Base-by-base conservation (phyloP, 495 filamentous ascomycete genomes). In the Penicillium cataractarum region DNA sequence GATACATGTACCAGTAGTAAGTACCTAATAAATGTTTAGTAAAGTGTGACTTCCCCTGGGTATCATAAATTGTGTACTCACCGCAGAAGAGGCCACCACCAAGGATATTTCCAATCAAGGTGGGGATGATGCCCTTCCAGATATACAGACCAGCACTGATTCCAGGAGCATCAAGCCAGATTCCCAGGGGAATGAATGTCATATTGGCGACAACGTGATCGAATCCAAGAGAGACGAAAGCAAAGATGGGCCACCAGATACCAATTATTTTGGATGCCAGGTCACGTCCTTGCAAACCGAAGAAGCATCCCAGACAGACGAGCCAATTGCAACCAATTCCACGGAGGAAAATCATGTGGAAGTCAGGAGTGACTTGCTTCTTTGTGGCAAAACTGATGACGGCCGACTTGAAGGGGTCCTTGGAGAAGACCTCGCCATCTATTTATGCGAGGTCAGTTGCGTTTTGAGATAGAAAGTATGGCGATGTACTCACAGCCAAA, bases 121-220 rank as follows among this genome's bases (percentile, higher is more conserved):
- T 77, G 1, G 87, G 87, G 53, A 89, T 86, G 49, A 87, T 83
- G 22, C 80, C 82, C 65, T 89, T 87, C 85, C 84, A 89, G 66
- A 88, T 87, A 54, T 89, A 88, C 51, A 87, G 69, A 1, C 79
- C 77, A 8, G 84, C 77, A 1, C 74, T 76, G 26, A 89, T 74
- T 0, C 66, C 71, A 0, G 85, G 83, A 0, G 84, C 76, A 0
- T 73, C 75, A 1, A 84, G 63, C 71, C 79, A 88, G 29, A 89
- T 84, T 8, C 72, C 82, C 65, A 84, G 69, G 9, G 86, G 84
- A 37, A 88, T 82, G 65, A 87, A 86, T 37, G 85, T 87, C 84
- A 87, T 88, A 64, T 87, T 88, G 46, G 85, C 85, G 29, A 88
- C 83, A 48, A 87, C 85, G 71, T 88, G 86, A 40, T 88, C 85